Evolutionary conservation across 148 eudicot genomes (phyloP), one percentile per base, ranked within the genome.

Genomic region (Fagopyrum homotropicum): DNA sequence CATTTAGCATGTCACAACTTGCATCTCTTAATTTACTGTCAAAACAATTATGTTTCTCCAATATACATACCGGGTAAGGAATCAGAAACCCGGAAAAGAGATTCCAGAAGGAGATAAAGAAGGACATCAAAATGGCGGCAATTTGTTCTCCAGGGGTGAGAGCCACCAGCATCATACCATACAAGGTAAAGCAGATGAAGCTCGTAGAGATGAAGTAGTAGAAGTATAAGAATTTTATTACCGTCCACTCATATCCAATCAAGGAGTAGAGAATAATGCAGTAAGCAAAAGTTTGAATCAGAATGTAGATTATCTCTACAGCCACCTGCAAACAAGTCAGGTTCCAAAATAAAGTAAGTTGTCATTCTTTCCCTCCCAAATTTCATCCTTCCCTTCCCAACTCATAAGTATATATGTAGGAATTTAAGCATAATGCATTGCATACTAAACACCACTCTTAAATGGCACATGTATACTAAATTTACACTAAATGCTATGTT

Each of bases 111-210:
- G 83, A 80, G 49, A 85, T 68, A 81, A 90, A 92, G 85, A 90
- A 90, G n/a, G 83, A 73, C 85, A 83, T 80, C 26, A 80, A 47
- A 69, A 90, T 83, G 73, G 90, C 87, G 7, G 87, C 87, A 47
- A 90, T 73, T 72, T 90, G 88, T 17, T 60, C 77, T 52, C 85
- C 79, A 0, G 98, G 98, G 6, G 91, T 93, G 45, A 89, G 79
- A 14, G 98, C 84, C 9, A 90, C 86, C 56, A 85, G 77, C 96
- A 90, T 89, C 98, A 93, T 93, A 1, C 98, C 96, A 4, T 80
- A 93, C 75, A 83, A n/a, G 3, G 93, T 84, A 75, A 81, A 88
- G 86, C 86, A 90, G 69, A 83, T 6, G 81, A 88, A 89, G 82
- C 86, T 83, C 82, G 77, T 86, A 14, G 81, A 74, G 1, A 87